These are phyloP conservation scores for Exophiala oligosperma DNA, from an alignment of 2,329 filamentous ascomycete species.

Conservation along the genomic window DNA sequence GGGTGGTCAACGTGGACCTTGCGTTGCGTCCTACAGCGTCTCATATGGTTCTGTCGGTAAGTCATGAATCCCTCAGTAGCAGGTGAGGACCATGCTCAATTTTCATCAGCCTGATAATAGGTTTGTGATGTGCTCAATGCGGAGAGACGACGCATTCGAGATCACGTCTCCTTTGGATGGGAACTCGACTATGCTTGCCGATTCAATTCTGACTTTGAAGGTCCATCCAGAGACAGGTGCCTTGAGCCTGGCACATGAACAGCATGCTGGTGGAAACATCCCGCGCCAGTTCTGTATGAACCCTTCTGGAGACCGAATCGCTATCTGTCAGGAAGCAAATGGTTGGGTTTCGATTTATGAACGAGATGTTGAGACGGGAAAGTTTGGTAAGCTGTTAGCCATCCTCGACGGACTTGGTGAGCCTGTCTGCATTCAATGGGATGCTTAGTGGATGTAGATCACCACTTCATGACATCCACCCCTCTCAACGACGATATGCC, in stretches of 20 bases:
- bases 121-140: not conserved
- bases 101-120: not conserved
- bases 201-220: not conserved
- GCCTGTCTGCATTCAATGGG: not conserved
- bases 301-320: not conserved
- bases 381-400: not conserved
- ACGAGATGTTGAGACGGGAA: not conserved
- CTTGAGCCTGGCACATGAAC: not conserved
- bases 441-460: not conserved
- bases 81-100: too few relatives aligned
- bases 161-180: not conserved
- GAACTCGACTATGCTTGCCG: not conserved
- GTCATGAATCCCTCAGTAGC: too few relatives aligned
- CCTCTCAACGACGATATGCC: too few relatives aligned
- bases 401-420: not conserved
- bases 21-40: too few relatives aligned
- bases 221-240: not conserved
- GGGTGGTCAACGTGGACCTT: not conserved
- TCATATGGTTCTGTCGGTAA: too few relatives aligned
- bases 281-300: constrained; percentile 1
- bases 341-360: not conserved
- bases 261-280: not conserved
- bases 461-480: too few relatives aligned
- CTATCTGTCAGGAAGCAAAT: not conserved
- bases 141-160: not conserved